Percentiles rank a stretch among this genome's conserved stretches.
These are phyloP conservation scores for Ceratocystis destructans DNA, from an alignment of 2,329 filamentous ascomycete species.

Conservation along the genomic window DNA sequence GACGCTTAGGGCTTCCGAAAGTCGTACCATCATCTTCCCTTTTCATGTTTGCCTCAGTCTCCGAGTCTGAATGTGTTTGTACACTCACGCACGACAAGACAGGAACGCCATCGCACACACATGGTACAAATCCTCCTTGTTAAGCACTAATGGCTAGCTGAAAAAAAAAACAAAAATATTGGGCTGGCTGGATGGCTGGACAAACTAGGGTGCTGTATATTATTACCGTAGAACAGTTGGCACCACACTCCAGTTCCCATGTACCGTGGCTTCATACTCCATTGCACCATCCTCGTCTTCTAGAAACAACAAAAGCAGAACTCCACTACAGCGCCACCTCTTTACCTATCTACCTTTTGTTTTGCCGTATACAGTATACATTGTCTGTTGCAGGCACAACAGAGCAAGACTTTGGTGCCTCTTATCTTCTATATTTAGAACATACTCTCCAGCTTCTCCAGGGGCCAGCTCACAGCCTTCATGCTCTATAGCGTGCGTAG, in stretches of 20 bases:
- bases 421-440: not conserved
- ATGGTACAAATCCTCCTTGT: no score
- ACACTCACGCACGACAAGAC: no score
- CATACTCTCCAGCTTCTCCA: not conserved
- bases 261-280: not conserved
- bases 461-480: not conserved
- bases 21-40: not conserved
- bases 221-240: not conserved
- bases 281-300: not conserved
- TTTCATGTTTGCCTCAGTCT: no score
- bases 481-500: not conserved
- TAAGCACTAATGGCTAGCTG: not conserved
- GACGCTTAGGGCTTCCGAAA: not conserved
- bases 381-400: not conserved
- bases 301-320: not conserved
- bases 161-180: not conserved
- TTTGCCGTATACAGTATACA: not conserved
- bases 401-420: not conserved
- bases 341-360: not conserved
- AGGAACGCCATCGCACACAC: no score
- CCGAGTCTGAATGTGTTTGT: not conserved
- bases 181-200: constrained; percentile 4
- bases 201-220: not conserved
- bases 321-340: not conserved
- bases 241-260: not conserved